Percentiles rank a stretch among this genome's conserved stretches.
Evolutionary conservation across 2,329 filamentous ascomycete species (phyloP).

Genomic region (Fusarium staphyleae): DNA sequence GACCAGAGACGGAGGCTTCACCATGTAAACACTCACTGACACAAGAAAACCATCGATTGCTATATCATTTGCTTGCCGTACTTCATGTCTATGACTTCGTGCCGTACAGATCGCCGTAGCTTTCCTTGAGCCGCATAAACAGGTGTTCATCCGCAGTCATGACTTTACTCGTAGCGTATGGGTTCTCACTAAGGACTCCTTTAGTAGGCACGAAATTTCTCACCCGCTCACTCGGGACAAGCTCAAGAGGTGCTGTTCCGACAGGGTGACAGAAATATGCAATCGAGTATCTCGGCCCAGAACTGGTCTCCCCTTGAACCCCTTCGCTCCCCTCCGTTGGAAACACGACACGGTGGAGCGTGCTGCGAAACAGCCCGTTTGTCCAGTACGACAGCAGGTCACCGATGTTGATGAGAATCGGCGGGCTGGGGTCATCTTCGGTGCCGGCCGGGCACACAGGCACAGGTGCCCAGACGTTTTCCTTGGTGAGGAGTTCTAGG

Average conservation of each 20-base stretch:
- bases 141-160: conserved; percentile 71
- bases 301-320: conserved; percentile 55
- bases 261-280: conserved; percentile 74
- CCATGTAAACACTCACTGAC: neutral
- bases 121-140: conserved; percentile 65
- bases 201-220: conserved; percentile 48
- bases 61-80: neutral
- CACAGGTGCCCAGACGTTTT: conserved; percentile 66
- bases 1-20: neutral
- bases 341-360: conserved; percentile 88
- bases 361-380: conserved; percentile 83
- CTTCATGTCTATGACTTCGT: conserved; percentile 42
- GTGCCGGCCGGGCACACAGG: conserved; percentile 70
- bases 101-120: conserved; percentile 63
- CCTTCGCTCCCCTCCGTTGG: conserved; percentile 39
- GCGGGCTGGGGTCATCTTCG: conserved; percentile 66
- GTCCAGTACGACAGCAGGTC: conserved; percentile 86
- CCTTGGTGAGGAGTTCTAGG: conserved; percentile 76
- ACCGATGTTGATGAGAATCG: conserved; percentile 81
- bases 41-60: neutral
- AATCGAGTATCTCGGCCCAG: conserved; percentile 67
- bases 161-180: conserved; percentile 60
- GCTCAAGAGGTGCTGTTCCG: conserved; percentile 57
- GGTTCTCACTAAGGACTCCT: conserved; percentile 49
- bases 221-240: conserved; percentile 68